Conservation (phyloP, 768 basidiomycete species). For the Sporobolomyces phaffii region DNA sequence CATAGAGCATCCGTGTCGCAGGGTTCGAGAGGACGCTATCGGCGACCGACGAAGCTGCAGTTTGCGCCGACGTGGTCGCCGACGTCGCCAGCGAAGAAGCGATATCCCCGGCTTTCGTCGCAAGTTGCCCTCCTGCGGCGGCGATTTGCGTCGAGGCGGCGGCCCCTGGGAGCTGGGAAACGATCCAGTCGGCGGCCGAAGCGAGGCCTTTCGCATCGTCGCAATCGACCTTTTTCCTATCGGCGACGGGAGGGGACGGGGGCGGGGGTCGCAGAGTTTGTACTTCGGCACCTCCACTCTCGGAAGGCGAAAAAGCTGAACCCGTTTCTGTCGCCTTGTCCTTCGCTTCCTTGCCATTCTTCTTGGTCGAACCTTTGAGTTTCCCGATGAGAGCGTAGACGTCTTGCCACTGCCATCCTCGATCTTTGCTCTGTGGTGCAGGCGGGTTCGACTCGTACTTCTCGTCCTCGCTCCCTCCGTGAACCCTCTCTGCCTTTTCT, state of each 20-base stretch:
- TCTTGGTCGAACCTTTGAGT: conserved; percentile 45
- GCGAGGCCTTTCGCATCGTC: conserved; percentile 23
- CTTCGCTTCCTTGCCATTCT: conserved; percentile 42
- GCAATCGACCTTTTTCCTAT: neutral
- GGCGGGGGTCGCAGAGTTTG: conserved; percentile 9
- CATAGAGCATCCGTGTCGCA: conserved; percentile 26
- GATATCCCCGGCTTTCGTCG: neutral
- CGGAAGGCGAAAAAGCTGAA: neutral
- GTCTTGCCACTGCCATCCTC: conserved; percentile 39
- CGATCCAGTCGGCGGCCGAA: conserved; percentile 35
- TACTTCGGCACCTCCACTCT: conserved; percentile 1
- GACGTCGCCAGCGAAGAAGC: conserved; percentile 11
- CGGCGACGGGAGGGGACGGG: neutral
- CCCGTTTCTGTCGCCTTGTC: conserved; percentile 1
- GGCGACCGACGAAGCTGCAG: conserved; percentile 6
- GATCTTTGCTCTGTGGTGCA: conserved; percentile 4
- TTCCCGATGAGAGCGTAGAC: conserved; percentile 32
- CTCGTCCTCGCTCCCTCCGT: conserved; percentile 45
- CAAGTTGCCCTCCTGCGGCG: neutral
- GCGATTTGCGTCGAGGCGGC: too few species aligned
- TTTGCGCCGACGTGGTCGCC: neutral
- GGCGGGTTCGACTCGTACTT: conserved; percentile 55
- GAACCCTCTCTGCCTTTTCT: conserved; percentile 45
- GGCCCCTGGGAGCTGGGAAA: conserved; percentile 24
- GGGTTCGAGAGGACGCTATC: conserved; percentile 15